Evolutionary conservation across 2,329 filamentous ascomycete genomes (phyloP), one percentile per base, ranked within the genome.

Genomic region (Thelonectria rubi): DNA sequence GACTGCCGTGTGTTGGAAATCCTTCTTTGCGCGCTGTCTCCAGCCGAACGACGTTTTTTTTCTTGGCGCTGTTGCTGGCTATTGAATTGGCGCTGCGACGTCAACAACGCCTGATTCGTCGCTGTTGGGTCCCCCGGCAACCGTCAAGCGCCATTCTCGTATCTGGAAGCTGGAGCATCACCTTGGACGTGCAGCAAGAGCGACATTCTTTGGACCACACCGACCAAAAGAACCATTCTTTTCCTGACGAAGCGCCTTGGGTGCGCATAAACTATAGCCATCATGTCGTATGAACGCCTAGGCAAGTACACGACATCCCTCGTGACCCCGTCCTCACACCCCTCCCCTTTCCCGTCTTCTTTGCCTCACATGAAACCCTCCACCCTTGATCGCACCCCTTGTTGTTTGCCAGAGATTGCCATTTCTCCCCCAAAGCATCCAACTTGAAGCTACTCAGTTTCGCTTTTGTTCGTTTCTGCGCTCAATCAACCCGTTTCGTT

Each of bases 221-320:
- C 65, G 58, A 63, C 64, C 59, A 61, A 21, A 60, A n/a, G 37
- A 30, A 30, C 47, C 21, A n/a, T 26, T 59, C 48, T 32, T 47
- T 18, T 5, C 60, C 52, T 53, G 63, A 40, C 58, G 39, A 15
- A 48, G 68, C 69, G 62, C 69, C 60, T 59, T 60, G 40, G 60
- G 65, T 69, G 69, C 69, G 69, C 69, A 65, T 64, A 61, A 62
- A 66, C 65, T 54, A 55, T 37, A 64, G 63, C 70, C 55, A 79
- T 75, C 79, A 91, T 91, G 88, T 86, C 88, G 75, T 92, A 92
- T 81, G 91, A 91, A 81, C 87, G 88, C 71, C 78, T 92, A 83
- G 87, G 89, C 87, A 84, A 81, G 87, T 86, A 48, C 49, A 46
- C 43, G 48, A 26, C 30, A 40, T 53, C 60, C 65, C 61, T 57